Evolutionary conservation across 805 yeast species (phyloP), one percentile per base, ranked within the genome.

Genomic region (Alloascoidea hylecoeti): DNA sequence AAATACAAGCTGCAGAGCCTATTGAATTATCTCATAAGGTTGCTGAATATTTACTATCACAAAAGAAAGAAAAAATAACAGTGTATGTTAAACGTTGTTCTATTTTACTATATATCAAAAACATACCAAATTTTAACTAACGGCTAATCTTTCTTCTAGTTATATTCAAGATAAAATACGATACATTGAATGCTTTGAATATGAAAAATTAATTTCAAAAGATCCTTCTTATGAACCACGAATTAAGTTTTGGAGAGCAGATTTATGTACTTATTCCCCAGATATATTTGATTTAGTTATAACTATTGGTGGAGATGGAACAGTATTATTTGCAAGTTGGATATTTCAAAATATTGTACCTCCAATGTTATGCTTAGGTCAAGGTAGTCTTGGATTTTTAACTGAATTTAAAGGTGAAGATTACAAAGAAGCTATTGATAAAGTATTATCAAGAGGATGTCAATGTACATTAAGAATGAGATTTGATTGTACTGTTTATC

Each of bases 221-320:
- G 9, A 36, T 14, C 37, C 38, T 9, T 9, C 9, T 5, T 34
- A 34, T 14, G 39, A 44, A 5, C 44, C 46, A 5, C 45, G 51
- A 30, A 47, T 66, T 32, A 50, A 53, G 43, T 66, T 48, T 47
- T 66, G 72, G 72, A 56, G 53, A 41, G 59, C 58, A 39, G 51
- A 51, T 35, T 47, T 57, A 15, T 42, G 42, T 33, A 44, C 42
- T 28, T 17, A 41, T 34, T 35, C 36, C 33, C 52, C 57, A 2
- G 67, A 65, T 34, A 38, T 52, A 17, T 66, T 64, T 46, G 84
- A 78, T 48, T 56, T 78, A 39, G 66, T 77, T 0, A 64, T 78
- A 15, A 73, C 83, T 1, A 55, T 77, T 18, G 85, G 85, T 15
- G 85, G 85, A 6, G 85, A 77, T 49, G 85, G 85, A 4, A 77